These are phyloP conservation scores for Guillardia theta DNA, from an alignment of 78 protist species.

Conservation along the genomic window DNA sequence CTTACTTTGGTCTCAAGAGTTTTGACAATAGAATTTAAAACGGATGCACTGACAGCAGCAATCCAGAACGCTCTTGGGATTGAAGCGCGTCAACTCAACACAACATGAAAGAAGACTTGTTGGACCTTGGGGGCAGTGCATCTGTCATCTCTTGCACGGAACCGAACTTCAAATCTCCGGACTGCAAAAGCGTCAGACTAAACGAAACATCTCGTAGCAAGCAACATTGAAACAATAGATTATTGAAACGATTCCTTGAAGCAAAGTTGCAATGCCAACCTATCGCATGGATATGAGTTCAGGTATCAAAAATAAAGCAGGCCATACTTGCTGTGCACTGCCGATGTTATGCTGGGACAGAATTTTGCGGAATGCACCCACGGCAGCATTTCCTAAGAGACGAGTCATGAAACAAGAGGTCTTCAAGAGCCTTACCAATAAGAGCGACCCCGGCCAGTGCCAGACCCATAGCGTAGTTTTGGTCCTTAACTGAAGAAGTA, in stretches of 20 bases:
- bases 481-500: background rate
- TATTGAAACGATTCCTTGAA: background rate
- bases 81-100: too few species aligned
- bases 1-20: conserved; percentile 18
- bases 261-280: background rate
- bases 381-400: background rate
- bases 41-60: background rate
- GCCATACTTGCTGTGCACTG: background rate
- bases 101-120: too few species aligned
- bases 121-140: background rate
- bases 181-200: too few species aligned
- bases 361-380: background rate
- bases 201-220: too few species aligned
- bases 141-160: background rate
- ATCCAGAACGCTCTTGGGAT: background rate
- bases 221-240: background rate
- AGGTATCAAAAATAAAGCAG: background rate
- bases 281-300: too few species aligned
- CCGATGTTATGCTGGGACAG: conserved; percentile 35
- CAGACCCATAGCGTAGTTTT: background rate
- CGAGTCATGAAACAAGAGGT: background rate
- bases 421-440: background rate
- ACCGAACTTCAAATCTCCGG: background rate
- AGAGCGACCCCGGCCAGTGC: background rate
- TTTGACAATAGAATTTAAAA: background rate